Conservation (phyloP, 805 yeast genomes). For the Kodamaea laetipori region DNA sequence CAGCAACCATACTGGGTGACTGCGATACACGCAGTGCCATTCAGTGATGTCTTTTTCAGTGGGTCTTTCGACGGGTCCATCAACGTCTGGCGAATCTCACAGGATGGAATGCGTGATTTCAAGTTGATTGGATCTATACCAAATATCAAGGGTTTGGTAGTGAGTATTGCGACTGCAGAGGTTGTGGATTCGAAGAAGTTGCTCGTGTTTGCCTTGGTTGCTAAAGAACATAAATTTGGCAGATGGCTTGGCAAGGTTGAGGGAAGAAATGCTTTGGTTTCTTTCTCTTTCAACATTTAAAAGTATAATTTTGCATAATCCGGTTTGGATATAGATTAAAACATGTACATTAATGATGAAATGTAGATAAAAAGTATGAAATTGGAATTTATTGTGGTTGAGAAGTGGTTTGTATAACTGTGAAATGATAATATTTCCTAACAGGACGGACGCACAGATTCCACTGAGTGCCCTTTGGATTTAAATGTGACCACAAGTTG, state of each 20-base stretch:
- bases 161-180: constrained; percentile 59
- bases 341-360: constrained; percentile 1
- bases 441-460: too few species aligned
- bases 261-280: constrained; percentile 68
- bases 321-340: constrained; percentile 4
- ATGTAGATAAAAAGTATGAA: not conserved
- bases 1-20: constrained; percentile 87
- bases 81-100: constrained; percentile 72
- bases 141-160: constrained; percentile 70
- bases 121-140: constrained; percentile 54
- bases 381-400: too few species aligned
- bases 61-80: constrained; percentile 88
- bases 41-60: constrained; percentile 75
- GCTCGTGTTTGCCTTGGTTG: constrained; percentile 56
- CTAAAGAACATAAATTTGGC: constrained; percentile 87
- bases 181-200: constrained; percentile 52
- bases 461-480: too few species aligned
- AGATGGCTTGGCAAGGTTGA: constrained; percentile 69
- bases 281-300: constrained; percentile 29
- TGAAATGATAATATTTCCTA: too few species aligned
- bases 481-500: too few species aligned
- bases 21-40: constrained; percentile 78
- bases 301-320: constrained; percentile 17
- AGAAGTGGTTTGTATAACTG: too few species aligned
- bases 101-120: constrained; percentile 63